Conservation (phyloP, 1,139 yeast species). For the Arxiozyma slooffiae region DNA sequence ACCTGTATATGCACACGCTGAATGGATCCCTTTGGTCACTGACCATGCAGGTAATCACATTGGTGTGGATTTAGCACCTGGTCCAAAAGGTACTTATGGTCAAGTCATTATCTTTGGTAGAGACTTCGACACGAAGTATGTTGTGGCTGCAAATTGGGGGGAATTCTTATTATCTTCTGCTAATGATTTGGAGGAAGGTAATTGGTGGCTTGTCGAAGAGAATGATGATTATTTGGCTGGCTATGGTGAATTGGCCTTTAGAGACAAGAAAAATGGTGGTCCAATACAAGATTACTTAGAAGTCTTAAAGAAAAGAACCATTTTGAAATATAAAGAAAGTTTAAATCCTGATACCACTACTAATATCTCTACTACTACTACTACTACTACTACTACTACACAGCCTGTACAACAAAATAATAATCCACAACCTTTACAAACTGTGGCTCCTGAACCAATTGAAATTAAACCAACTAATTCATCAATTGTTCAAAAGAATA, state of each 20-base stretch:
- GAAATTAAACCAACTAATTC: neutral
- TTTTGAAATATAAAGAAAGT: slow-evolving; percentile 15
- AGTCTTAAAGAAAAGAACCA: slow-evolving; percentile 43
- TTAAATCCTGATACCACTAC: neutral
- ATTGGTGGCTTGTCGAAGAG: slow-evolving; percentile 52
- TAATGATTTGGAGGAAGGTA: slow-evolving; percentile 71
- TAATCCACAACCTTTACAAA: neutral
- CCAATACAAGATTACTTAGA: slow-evolving; percentile 54
- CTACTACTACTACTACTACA: neutral
- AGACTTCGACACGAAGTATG: slow-evolving; percentile 77
- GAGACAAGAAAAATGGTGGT: slow-evolving; percentile 41
- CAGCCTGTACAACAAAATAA: neutral
- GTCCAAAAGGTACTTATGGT: slow-evolving; percentile 62
- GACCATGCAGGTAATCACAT: slow-evolving; percentile 86
- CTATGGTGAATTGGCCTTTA: slow-evolving; percentile 64
- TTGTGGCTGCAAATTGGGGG: slow-evolving; percentile 73
- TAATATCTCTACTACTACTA: neutral
- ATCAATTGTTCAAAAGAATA: neutral
- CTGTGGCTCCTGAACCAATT: neutral
- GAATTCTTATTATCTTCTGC: slow-evolving; percentile 72
- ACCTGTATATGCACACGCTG: slow-evolving; percentile 68
- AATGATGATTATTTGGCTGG: slow-evolving; percentile 51
- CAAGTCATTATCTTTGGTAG: slow-evolving; percentile 84
- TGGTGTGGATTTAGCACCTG: slow-evolving; percentile 84
- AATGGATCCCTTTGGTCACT: slow-evolving; percentile 84